phyloP scores from a whole-genome alignment of 2,329 filamentous ascomycete genomes.

The Calonectria hongkongensis region DNA sequence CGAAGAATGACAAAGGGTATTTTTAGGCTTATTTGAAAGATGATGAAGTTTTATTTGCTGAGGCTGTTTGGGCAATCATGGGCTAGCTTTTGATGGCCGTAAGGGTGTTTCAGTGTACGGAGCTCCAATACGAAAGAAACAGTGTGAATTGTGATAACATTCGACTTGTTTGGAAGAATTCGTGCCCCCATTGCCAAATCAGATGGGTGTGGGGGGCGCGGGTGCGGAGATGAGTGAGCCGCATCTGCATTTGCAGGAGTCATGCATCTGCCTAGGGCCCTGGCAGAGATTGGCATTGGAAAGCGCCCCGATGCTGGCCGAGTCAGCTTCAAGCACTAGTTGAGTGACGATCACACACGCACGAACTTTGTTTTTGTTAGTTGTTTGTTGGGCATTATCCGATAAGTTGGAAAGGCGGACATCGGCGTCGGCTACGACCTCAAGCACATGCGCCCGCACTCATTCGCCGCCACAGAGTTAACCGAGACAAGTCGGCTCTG shows the following conservation, averaged over 20 bases:
- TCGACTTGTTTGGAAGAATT: not conserved
- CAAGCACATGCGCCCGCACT: not conserved
- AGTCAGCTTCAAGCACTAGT: not conserved
- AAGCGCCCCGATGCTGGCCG: not conserved
- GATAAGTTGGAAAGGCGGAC: conserved; percentile 13
- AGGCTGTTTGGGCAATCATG: too few relatives aligned
- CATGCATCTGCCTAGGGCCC: not conserved
- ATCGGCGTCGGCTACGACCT: conserved; percentile 22
- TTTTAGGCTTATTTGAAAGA: too few relatives aligned
- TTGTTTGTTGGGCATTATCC: conserved; percentile 18
- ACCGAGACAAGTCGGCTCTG: not conserved
- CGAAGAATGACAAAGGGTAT: too few relatives aligned
- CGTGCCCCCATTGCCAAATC: not conserved
- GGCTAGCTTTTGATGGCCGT: too few relatives aligned
- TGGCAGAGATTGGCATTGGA: not conserved
- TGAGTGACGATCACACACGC: not conserved
- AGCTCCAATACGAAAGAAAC: too few relatives aligned
- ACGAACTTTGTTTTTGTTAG: not conserved
- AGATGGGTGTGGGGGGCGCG: not conserved
- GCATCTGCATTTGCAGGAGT: not conserved
- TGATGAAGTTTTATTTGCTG: too few relatives aligned
- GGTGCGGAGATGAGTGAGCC: not conserved
- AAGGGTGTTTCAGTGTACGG: too few relatives aligned
- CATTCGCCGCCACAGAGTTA: not conserved
- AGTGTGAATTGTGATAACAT: too few relatives aligned